Evolutionary conservation across 116 monocot species (phyloP).

Genomic region (Trichopus zeylanicus): DNA sequence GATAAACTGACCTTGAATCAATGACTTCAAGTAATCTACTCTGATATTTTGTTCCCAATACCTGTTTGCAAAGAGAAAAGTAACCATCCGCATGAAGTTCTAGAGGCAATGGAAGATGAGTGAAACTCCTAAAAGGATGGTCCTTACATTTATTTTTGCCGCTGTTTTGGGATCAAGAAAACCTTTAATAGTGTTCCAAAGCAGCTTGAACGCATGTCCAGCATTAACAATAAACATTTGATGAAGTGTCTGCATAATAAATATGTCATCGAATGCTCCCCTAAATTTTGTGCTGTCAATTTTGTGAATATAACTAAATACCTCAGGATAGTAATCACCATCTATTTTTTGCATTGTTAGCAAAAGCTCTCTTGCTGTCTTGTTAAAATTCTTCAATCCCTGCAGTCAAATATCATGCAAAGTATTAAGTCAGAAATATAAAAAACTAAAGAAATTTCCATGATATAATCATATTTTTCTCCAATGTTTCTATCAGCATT

Average conservation of each 20-base stretch:
- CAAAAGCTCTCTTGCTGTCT: conserved; percentile 70
- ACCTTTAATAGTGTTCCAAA: conserved; percentile 85
- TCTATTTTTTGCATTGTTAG: conserved; percentile 84
- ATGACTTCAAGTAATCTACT: conserved; percentile 69
- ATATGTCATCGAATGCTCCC: not conserved
- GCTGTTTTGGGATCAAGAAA: conserved; percentile 88
- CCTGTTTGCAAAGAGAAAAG: conserved; percentile 15
- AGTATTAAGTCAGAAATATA: not conserved
- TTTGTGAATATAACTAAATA: conserved; percentile 5
- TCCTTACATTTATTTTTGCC: conserved; percentile 81
- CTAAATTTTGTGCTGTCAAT: not conserved
- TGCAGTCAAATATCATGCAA: conserved; percentile 12
- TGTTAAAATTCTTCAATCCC: conserved; percentile 91
- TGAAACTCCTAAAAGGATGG: not conserved
- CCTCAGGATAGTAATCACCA: conserved; percentile 96
- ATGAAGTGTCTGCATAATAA: conserved; percentile 59
- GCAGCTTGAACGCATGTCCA: conserved; percentile 78
- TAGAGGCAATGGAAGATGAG: not conserved
- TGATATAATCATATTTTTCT: too few relatives aligned
- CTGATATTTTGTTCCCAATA: conserved; percentile 64
- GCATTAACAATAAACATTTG: conserved; percentile 97
- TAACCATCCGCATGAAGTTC: not conserved
- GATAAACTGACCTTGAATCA: conserved; percentile 47
- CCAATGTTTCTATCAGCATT: not conserved
- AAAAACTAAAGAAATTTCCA: too few relatives aligned